Base-by-base conservation (phyloP, 257 asterid genomes). In the Solanum lignicaule region DNA sequence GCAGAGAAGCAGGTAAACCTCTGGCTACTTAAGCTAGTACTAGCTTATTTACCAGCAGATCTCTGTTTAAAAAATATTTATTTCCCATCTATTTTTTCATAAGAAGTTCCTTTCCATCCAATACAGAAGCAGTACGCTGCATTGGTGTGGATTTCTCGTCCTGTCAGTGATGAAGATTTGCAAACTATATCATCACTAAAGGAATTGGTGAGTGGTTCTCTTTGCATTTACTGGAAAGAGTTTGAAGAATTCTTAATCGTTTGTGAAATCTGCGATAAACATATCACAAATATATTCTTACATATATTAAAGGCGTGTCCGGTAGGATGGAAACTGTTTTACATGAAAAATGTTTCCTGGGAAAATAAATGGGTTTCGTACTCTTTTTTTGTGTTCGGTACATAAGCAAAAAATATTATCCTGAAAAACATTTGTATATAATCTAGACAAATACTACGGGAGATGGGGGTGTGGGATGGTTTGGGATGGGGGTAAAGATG, bases 41-140 rank as follows among this genome's bases (percentile, higher is more conserved):
- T n/a, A 46, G 21, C 86, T 48, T 29, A 33, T 71, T 83, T 82
- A 38, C 78, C 68, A 25, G 73, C 87, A 18, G 25, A 81, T 35
- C 55, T 83, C 85, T 89, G 71, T 46, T 88, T 83, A 87, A 84
- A 32, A 78, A 35, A 81, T 73, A 41, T 6, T 36, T 69, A 48
- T 88, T 65, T 46, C 31, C 76, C 76, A 88, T 46, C 9, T 58
- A 55, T 29, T 3, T 86, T 86, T 71, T 69, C 23, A 58, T 41
- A 20, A 52, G 85, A 46, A 29, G 9, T 36, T 71, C 81, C 52
- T 9, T 83, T 86, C 68, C 83, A 35, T 76, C 71, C 84, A 71
- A 20, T 86, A 92, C 98, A 97, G 98, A 97, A 97, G 92, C 98
- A 97, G 87, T 97, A 97, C 87, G 91, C 94, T 84, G 99, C 98